Evolutionary conservation across 164 flowering plant species (phyloP).

Genomic region (Vitis labrusca): DNA sequence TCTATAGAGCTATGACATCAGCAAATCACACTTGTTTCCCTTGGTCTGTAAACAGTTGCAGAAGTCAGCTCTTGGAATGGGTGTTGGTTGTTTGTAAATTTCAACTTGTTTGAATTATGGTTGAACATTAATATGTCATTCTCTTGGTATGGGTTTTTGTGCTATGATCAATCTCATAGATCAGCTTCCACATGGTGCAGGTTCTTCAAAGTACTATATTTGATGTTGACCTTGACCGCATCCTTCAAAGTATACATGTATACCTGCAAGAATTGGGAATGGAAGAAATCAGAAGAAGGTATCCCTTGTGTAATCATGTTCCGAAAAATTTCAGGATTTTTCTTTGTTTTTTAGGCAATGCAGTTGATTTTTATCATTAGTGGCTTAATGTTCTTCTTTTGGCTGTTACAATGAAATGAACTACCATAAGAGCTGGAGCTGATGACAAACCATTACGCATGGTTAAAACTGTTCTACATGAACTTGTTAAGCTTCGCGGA

Average conservation of each 20-base stretch:
- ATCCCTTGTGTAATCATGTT: not conserved
- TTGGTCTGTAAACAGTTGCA: no score
- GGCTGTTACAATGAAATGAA: not conserved
- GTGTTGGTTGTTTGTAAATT: not conserved
- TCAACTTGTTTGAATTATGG: no score
- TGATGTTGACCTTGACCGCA: constrained; percentile 96
- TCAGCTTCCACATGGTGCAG: constrained; percentile 32
- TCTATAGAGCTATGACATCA: no score
- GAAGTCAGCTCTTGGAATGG: no score
- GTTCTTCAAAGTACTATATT: constrained; percentile 93
- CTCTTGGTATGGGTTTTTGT: not conserved
- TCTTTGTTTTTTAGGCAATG: not conserved
- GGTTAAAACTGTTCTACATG: constrained; percentile 99
- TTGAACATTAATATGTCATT: no score
- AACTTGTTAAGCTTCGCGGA: constrained; percentile 97
- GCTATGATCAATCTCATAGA: not conserved
- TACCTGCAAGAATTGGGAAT: constrained; percentile 95
- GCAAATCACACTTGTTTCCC: no score
- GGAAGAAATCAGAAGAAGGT: constrained; percentile 99
- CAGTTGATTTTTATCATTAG: not conserved
- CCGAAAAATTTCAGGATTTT: not conserved
- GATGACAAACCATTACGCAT: constrained; percentile 98
- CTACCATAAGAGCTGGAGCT: constrained; percentile 79
- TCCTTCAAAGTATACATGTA: constrained; percentile 92
- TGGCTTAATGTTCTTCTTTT: not conserved